phyloP scores from a whole-genome alignment of 1,139 yeast species.

The Blastobotrys malaysiensis region DNA sequence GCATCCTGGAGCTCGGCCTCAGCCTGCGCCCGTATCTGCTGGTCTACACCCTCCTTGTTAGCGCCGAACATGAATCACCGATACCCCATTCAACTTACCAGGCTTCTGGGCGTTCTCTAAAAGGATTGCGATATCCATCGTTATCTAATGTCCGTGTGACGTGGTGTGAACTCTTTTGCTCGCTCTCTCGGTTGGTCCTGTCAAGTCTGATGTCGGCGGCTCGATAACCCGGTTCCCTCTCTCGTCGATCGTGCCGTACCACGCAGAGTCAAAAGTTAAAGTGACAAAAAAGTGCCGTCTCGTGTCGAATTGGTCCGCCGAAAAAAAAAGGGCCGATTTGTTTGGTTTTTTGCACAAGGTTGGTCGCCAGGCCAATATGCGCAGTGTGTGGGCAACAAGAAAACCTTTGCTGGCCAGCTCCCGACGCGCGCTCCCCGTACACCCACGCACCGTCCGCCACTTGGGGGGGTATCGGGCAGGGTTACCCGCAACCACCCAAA shows the following conservation, averaged over 20 bases:
- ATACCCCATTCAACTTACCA: conserved; percentile 11
- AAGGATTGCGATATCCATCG: conserved; percentile 64
- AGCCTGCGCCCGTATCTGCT: conserved; percentile 68
- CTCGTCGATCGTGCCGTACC: conserved; percentile 1
- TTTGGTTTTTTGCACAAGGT: not conserved
- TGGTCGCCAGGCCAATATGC: conserved; percentile 1
- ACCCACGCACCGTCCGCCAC: not conserved
- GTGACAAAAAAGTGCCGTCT: not conserved
- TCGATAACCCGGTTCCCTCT: not conserved
- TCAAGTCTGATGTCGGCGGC: not conserved
- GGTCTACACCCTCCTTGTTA: conserved; percentile 38
- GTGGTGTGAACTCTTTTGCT: not conserved
- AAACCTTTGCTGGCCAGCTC: not conserved
- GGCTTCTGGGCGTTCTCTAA: conserved; percentile 59
- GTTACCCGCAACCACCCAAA: not conserved
- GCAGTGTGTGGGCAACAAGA: not conserved
- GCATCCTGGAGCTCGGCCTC: conserved; percentile 71
- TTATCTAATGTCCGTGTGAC: conserved; percentile 20
- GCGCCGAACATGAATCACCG: conserved; percentile 1
- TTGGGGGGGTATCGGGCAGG: not conserved
- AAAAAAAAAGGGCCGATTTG: not conserved
- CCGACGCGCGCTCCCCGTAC: not conserved
- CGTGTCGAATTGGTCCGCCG: conserved; percentile 1
- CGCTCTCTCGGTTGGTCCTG: not conserved
- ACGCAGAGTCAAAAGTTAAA: not conserved